Conservation (phyloP, 2,329 filamentous ascomycete species). For the Raffaelea albimanens region DNA sequence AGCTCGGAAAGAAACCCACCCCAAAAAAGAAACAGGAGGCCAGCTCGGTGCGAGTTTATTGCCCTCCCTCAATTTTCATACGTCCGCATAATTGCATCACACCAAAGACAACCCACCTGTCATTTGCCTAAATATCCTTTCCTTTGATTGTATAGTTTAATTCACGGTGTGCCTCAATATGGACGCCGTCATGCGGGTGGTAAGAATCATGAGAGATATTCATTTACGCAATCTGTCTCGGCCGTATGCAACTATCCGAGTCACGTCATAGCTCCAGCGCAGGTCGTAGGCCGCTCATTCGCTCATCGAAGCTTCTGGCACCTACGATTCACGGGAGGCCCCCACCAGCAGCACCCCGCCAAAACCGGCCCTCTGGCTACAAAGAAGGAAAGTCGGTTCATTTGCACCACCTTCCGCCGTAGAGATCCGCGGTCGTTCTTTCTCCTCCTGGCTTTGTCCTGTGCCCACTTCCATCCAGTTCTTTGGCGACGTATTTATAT, state of each 20-base stretch:
- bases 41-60: too few species aligned
- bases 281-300: neutral
- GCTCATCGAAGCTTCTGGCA: conserved; percentile 13
- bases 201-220: too few species aligned
- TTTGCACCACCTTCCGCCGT: neutral
- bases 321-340: conserved; percentile 3
- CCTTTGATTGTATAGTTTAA: too few species aligned
- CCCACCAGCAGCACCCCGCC: neutral
- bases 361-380: neutral
- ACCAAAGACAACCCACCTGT: too few species aligned
- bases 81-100: too few species aligned
- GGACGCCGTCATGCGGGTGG: too few species aligned
- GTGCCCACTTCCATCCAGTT: neutral
- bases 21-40: too few species aligned
- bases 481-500: neutral
- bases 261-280: neutral
- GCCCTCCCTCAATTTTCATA: too few species aligned
- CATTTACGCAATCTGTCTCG: neutral
- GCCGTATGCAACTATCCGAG: conserved; percentile 4
- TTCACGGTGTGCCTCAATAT: too few species aligned
- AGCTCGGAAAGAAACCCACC: too few species aligned
- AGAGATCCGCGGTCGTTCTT: neutral
- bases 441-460: neutral
- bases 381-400: too few species aligned
- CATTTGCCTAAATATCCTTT: too few species aligned